A percentile compares a stretch with the other conserved stretches of the same genome.
Conservation (phyloP, 305 asterid species). For the Rubia peregrina region DNA sequence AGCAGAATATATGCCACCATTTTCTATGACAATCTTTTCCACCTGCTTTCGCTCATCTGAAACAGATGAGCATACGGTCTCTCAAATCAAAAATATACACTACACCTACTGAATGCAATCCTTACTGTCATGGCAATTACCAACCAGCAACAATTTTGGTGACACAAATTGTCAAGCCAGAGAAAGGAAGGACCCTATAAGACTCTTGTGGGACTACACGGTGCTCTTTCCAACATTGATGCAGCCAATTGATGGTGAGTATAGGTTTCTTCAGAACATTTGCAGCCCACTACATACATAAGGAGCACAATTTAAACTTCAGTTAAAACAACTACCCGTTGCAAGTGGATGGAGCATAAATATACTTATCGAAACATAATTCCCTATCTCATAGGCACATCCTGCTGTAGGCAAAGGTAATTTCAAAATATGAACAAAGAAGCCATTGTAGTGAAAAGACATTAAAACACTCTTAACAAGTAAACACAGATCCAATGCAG, state of each 20-base stretch:
- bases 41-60: slow-evolving; percentile 80
- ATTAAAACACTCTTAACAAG: not conserved
- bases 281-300: slow-evolving; percentile 69
- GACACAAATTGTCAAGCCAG: slow-evolving; percentile 77
- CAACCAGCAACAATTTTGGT: slow-evolving; percentile 80
- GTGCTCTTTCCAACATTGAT: slow-evolving; percentile 98
- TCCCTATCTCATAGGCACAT: not conserved
- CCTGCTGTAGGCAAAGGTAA: not conserved
- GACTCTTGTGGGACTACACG: slow-evolving; percentile 90
- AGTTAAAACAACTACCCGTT: slow-evolving; percentile 12
- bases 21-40: slow-evolving; percentile 65
- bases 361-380: not conserved
- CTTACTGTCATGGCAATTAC: slow-evolving; percentile 9
- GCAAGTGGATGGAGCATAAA: slow-evolving; percentile 1
- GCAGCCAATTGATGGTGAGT: slow-evolving; percentile 74
- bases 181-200: slow-evolving; percentile 79
- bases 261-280: slow-evolving; percentile 70
- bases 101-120: not conserved
- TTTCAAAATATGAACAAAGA: not conserved
- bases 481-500: not conserved
- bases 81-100: not conserved
- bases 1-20: slow-evolving; percentile 90
- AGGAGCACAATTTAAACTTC: slow-evolving; percentile 17
- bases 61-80: slow-evolving; percentile 7
- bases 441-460: not conserved